Percentiles rank a stretch among this genome's conserved stretches.
Conservation (phyloP, 805 yeast species). For the Ogataea polymorpha region DNA sequence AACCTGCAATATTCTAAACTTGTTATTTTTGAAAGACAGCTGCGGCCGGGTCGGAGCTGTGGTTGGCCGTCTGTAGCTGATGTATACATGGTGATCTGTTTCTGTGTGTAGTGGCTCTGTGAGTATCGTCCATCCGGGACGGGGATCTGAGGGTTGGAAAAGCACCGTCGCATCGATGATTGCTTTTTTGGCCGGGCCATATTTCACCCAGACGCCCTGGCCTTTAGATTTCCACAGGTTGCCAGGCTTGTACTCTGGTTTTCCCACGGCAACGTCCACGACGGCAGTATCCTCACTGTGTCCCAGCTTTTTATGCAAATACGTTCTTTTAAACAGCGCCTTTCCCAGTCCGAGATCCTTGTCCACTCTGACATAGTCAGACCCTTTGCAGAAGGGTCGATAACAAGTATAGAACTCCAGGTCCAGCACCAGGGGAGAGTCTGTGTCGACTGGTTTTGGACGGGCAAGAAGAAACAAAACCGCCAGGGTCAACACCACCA, state of each 20-base stretch:
- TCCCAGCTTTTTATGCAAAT: slow-evolving; percentile 16
- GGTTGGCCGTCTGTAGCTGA: slow-evolving; percentile 34
- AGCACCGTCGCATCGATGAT: slow-evolving; percentile 63
- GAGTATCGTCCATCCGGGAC: slow-evolving; percentile 57
- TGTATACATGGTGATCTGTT: slow-evolving; percentile 25
- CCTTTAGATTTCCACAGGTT: slow-evolving; percentile 2
- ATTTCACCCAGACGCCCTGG: slow-evolving; percentile 52
- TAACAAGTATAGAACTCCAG: slow-evolving; percentile 14
- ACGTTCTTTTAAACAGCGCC: slow-evolving; percentile 11
- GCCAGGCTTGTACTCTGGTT: slow-evolving; percentile 1
- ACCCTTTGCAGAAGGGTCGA: slow-evolving; percentile 7
- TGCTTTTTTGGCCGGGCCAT: slow-evolving; percentile 40
- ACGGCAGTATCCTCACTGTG: slow-evolving; percentile 14
- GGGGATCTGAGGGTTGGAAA: slow-evolving; percentile 78
- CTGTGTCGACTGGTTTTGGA: background rate
- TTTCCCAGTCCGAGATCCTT: slow-evolving; percentile 22
- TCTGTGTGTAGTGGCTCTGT: slow-evolving; percentile 7
- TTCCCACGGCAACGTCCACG: slow-evolving; percentile 12
- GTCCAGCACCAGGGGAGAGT: slow-evolving; percentile 9
- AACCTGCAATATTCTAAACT: slow-evolving; percentile 78
- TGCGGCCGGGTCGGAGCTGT: slow-evolving; percentile 3
- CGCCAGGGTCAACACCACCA: slow-evolving; percentile 1
- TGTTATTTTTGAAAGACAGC: slow-evolving; percentile 19
- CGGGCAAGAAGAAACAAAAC: background rate
- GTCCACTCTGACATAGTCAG: slow-evolving; percentile 12